Conservation (phyloP, 371 early-diverging fungal genomes). For the Lichtheimia ramosa region DNA sequence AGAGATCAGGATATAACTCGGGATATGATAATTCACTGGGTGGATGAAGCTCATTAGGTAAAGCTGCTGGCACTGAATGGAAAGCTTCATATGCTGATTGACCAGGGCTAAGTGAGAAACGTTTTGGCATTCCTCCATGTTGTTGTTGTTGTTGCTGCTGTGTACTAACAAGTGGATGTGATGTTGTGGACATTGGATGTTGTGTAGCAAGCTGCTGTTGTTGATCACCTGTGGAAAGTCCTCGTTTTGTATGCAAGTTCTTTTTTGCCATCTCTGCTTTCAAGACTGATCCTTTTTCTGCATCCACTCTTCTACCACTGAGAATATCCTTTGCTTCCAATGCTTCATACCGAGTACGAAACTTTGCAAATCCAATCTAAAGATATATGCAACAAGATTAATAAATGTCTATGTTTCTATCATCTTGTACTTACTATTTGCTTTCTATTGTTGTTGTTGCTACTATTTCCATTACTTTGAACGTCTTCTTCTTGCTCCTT, state of each 20-base stretch:
- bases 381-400: background rate
- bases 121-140: background rate
- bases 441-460: slow-evolving; percentile 12
- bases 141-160: background rate
- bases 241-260: slow-evolving; percentile 43
- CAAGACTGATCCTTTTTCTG: slow-evolving; percentile 49
- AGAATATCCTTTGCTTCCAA: slow-evolving; percentile 81
- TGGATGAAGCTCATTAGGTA: slow-evolving; percentile 49
- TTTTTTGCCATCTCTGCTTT: slow-evolving; percentile 50
- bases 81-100: slow-evolving; percentile 51
- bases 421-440: slow-evolving; percentile 8
- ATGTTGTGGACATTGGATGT: background rate
- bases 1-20: slow-evolving; percentile 48
- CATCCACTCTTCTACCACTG: slow-evolving; percentile 85
- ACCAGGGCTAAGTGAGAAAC: slow-evolving; percentile 54
- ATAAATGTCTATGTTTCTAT: no score
- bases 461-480: slow-evolving; percentile 3
- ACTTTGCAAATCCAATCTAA: slow-evolving; percentile 92
- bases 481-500: slow-evolving; percentile 42
- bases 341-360: slow-evolving; percentile 80
- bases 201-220: background rate
- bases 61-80: slow-evolving; percentile 51
- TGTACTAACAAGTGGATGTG: background rate
- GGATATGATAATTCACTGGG: slow-evolving; percentile 46
- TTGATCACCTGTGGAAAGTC: background rate